Evolutionary conservation across 2,329 filamentous ascomycete genomes (phyloP).

Genomic region (Ophiognomonia clavigignenti-juglandacearum): DNA sequence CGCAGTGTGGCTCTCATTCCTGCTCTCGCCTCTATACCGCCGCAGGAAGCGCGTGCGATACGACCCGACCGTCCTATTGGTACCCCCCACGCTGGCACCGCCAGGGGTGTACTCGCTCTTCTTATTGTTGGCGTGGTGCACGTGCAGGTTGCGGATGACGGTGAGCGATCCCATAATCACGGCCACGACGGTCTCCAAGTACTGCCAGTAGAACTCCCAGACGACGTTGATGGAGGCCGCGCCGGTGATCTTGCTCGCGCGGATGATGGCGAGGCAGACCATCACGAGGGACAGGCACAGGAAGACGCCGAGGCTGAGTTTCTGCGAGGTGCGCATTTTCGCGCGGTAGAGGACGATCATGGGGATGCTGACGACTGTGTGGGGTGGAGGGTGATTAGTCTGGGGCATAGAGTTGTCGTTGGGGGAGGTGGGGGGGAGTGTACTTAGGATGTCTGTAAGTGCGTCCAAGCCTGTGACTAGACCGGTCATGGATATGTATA

Average conservation of each 20-base stretch:
- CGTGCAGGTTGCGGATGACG: background rate
- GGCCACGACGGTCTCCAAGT: background rate
- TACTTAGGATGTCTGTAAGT: conserved; percentile 1
- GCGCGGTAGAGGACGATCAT: conserved; percentile 1
- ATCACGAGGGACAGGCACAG: background rate
- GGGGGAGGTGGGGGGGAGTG: background rate
- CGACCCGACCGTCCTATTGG: no score
- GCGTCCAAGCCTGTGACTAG: background rate
- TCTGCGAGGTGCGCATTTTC: background rate
- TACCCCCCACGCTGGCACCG: no score
- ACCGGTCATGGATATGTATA: conserved; percentile 2
- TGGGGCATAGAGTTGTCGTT: no score
- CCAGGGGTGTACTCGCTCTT: no score
- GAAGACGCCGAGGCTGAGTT: background rate
- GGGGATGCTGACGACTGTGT: conserved; percentile 1
- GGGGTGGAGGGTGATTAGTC: no score
- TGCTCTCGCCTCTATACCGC: no score
- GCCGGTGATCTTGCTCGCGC: background rate
- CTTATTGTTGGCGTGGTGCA: background rate
- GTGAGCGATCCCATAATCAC: conserved; percentile 1
- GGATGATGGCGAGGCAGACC: background rate
- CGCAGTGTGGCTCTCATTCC: no score
- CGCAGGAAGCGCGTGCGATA: no score
- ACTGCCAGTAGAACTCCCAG: conserved; percentile 1
- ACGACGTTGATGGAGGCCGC: background rate